phyloP scores from a whole-genome alignment of 768 basidiomycete species.

The Peribolospora kevripleyi region DNA sequence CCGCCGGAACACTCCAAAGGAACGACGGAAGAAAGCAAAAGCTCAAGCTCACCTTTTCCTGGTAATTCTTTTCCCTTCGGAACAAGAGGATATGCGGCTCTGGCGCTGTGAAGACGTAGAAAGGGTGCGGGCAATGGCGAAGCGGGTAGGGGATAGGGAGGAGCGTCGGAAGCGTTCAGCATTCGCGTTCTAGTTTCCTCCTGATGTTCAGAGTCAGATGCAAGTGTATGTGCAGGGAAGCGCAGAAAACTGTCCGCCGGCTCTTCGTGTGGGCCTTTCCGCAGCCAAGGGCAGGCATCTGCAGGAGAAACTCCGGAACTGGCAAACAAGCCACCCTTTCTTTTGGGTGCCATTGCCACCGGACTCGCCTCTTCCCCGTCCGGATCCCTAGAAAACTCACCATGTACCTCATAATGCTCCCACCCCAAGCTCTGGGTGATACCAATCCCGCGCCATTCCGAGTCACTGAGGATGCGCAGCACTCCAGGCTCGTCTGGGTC shows the following conservation, averaged over 20 bases:
- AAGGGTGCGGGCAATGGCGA: no score
- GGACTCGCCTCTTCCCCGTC: neutral
- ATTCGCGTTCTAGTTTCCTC: no score
- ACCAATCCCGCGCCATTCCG: constrained; percentile 86
- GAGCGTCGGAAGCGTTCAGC: no score
- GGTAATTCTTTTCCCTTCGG: constrained; percentile 30
- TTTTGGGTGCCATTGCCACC: neutral
- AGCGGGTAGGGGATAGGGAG: no score
- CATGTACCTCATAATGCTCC: constrained; percentile 93
- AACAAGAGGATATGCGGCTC: constrained; percentile 85
- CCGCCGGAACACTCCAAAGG: neutral
- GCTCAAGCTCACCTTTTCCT: neutral
- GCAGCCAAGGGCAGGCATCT: no score
- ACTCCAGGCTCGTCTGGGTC: constrained; percentile 44
- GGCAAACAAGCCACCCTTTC: neutral
- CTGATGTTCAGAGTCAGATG: constrained; percentile 24
- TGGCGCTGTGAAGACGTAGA: constrained; percentile 19
- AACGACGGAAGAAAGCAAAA: no score
- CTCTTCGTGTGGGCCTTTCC: neutral
- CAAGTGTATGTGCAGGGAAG: neutral
- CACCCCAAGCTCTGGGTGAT: constrained; percentile 87
- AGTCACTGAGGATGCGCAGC: constrained; percentile 53
- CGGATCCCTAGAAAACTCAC: constrained; percentile 22
- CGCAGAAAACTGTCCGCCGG: neutral
- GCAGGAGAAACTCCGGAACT: constrained; percentile 4